Evolutionary conservation across 148 eudicot genomes (phyloP), one percentile per base, ranked within the genome.

Genomic region (Persicaria maculosa): DNA sequence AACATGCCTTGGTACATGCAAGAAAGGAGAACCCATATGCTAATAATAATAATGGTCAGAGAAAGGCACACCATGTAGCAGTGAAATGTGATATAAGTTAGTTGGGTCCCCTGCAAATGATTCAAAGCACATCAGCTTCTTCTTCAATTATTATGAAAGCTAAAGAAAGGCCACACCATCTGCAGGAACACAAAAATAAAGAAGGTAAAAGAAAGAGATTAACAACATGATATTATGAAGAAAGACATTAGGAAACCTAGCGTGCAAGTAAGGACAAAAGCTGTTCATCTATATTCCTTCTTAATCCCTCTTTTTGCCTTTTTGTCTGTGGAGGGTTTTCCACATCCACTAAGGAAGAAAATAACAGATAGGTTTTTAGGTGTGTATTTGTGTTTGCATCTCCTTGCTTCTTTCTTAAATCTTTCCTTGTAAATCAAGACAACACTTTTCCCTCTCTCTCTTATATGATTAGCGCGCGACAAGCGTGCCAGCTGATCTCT

Each of bases 181-280:
- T 31, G 45, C 36, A 36, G 17, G 64, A 16, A 20, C 25, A 31
- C 40, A 64, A 64, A 65, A 65, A 40, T 36, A 65, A 65, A 65
- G 46, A 65, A 65, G 45, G 47, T 65, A 44, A 65, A 65, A 46
- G 70, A 17, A 15, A 65, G 43, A 65, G 43, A 65, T 36, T 15
- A 40, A 15, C 70, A 40, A 15, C 70, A 40, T 65, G 70, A 40
- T 40, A 65, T 65, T 14, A 40, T 65, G 70, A 65, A 15, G 70
- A 65, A 65, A 36, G 70, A 40, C 44, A 31, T 31, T 31, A 65
- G 70, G 46, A 65, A 65, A 40, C 70, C 70, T 65, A 65, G 47
- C 70, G 70, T 65, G 70, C 70, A 65, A 65, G 70, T 65, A 40
- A 65, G 70, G 70, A 65, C 70, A 40, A 65, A 65, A 65, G 70